phyloP scores from a whole-genome alignment of 768 basidiomycete genomes.

The Russula sp. region DNA sequence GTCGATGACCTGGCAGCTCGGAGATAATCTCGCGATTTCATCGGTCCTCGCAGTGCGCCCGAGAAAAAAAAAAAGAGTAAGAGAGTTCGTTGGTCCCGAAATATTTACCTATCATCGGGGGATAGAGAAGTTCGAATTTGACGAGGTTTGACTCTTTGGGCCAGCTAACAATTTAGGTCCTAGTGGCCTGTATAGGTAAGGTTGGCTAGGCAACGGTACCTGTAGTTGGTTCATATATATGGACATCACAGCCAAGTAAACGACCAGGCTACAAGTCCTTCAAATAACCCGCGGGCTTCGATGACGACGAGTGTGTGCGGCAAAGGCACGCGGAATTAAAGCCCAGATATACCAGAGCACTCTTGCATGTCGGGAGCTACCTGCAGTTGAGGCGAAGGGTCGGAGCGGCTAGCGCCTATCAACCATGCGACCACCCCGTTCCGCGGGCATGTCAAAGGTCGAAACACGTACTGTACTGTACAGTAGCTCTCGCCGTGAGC shows the following conservation, averaged over 20 bases:
- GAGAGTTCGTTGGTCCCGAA: neutral
- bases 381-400: conserved; percentile 1
- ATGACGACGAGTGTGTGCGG: neutral
- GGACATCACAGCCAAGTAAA: neutral
- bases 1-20: conserved; percentile 13
- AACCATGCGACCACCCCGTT: neutral
- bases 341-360: neutral
- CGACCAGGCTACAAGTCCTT: neutral
- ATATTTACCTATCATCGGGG: neutral
- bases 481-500: neutral
- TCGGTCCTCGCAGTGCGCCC: neutral
- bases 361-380: neutral
- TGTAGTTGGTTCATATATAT: neutral
- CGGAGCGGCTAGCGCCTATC: neutral
- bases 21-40: conserved; percentile 1
- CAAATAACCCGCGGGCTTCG: conserved; percentile 8
- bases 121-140: neutral
- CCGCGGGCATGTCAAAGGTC: conserved; percentile 8
- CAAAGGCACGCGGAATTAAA: neutral
- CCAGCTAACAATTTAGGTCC: neutral
- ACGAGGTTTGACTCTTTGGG: neutral
- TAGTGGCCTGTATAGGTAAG: neutral
- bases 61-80: neutral
- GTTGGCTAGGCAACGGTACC: conserved; percentile 11
- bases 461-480: neutral